Conservation (phyloP, 306 rosid species). For the Echinosophora koreensis region DNA sequence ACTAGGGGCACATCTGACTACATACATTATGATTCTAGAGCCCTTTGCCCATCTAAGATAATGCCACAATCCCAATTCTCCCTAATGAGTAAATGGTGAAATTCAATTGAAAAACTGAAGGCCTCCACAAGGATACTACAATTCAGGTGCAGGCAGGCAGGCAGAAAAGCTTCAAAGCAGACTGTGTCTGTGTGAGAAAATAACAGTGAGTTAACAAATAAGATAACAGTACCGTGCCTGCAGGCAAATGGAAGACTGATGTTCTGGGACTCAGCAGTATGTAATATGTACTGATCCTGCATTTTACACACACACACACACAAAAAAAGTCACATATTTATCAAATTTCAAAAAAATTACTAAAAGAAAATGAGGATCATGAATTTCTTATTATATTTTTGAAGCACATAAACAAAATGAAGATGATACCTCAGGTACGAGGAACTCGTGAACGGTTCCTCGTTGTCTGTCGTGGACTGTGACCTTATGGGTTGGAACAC, state of each 20-base stretch:
- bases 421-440: slow-evolving; percentile 85
- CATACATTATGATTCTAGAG: too few relatives aligned
- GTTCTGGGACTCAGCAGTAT: slow-evolving; percentile 90
- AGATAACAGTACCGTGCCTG: slow-evolving; percentile 90
- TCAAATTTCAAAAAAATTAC: too few relatives aligned
- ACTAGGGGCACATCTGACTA: too few relatives aligned
- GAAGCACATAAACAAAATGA: background rate
- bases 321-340: too few relatives aligned
- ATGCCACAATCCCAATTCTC: slow-evolving; percentile 22
- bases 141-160: slow-evolving; percentile 25
- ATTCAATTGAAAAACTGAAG: slow-evolving; percentile 24
- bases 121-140: background rate
- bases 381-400: background rate
- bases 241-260: slow-evolving; percentile 97
- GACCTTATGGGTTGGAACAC: slow-evolving; percentile 75
- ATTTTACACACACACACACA: slow-evolving; percentile 27
- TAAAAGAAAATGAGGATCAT: background rate
- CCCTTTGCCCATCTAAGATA: background rate
- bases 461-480: slow-evolving; percentile 86
- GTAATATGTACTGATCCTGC: slow-evolving; percentile 96
- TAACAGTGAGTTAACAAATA: slow-evolving; percentile 6
- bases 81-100: slow-evolving; percentile 3
- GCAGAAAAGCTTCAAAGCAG: background rate
- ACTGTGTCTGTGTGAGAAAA: background rate
- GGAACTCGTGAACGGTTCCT: slow-evolving; percentile 84